Conservation (phyloP, 2,329 filamentous ascomycete genomes). For the Colletotrichum sp. region DNA sequence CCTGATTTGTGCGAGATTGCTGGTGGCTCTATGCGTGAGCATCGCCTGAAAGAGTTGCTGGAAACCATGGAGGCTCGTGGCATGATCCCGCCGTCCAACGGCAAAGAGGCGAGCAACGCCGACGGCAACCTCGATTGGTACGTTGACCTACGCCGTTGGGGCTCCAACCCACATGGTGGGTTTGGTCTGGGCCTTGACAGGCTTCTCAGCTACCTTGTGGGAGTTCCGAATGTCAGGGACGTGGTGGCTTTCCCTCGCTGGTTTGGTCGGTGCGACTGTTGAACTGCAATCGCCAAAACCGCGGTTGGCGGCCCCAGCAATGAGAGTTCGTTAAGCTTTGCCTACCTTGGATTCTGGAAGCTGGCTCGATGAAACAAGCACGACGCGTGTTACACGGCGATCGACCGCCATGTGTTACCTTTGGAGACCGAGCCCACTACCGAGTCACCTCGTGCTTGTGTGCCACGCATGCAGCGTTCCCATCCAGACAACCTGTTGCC, state of each 20-base stretch:
- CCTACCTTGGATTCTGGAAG: slow-evolving; percentile 39
- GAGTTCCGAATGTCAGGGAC: slow-evolving; percentile 83
- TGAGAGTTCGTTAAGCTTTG: slow-evolving; percentile 42
- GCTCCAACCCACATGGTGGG: slow-evolving; percentile 89
- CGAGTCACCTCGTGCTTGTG: slow-evolving; percentile 2
- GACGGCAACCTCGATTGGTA: slow-evolving; percentile 74
- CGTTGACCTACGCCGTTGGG: slow-evolving; percentile 84
- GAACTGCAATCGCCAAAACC: background rate
- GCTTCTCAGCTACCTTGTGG: slow-evolving; percentile 81
- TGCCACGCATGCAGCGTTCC: background rate
- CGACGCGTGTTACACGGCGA: background rate
- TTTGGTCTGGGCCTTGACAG: slow-evolving; percentile 92
- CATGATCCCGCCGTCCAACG: slow-evolving; percentile 48
- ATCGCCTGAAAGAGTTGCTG: slow-evolving; percentile 71
- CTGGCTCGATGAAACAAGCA: slow-evolving; percentile 20
- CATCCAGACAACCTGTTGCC: background rate
- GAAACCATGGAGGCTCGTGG: slow-evolving; percentile 75
- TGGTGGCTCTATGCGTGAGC: slow-evolving; percentile 88
- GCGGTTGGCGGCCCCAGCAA: background rate
- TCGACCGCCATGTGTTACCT: background rate
- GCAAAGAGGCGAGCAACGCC: slow-evolving; percentile 27
- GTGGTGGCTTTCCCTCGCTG: slow-evolving; percentile 86
- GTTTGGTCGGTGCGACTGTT: slow-evolving; percentile 68
- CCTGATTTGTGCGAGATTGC: slow-evolving; percentile 87
- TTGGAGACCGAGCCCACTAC: background rate